Evolutionary conservation across 2,329 filamentous ascomycete genomes (phyloP), one percentile per base, ranked within the genome.

Genomic region (Trichophaea hybrida): DNA sequence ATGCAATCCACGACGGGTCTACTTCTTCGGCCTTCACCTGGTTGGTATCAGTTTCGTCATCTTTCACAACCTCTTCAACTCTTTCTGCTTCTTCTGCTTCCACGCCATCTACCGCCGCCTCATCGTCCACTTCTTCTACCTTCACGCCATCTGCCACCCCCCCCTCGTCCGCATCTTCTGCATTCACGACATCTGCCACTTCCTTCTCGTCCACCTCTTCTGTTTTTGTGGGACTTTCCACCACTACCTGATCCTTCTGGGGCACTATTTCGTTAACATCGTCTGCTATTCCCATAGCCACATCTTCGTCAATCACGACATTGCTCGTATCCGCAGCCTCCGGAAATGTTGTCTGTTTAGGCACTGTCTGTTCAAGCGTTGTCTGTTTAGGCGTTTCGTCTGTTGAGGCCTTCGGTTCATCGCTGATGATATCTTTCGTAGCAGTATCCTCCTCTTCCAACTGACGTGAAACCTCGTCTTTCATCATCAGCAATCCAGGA

Each of bases 401-500:
- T 13, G 31, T 32, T 13, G 48, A 24, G 48, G 6, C 48, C 13
- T 50, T 50, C 6, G n/a, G n/a, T 32, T 17, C 48, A 53, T 46
- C 40, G n/a, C 13, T 13, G 24, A 46, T 17, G 24, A 13, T 24
- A 53, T 53, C 34, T 13, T 53, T 8, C 33, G 50, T 10, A 37
- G 34, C 48, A 24, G 31, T n/a, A 33, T 53, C 7, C 31, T 53
- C 50, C 31, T 34, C 13, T 8, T 35, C 50, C 34, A 53, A 32
- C 50, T 53, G 50, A 35, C 50, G 50, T 32, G 31, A 37, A n/a
- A 37, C 50, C 50, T 53, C 50, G 13, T 53, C 32, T 15, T 51
- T n/a, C 32, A 37, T 37, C 50, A 53, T 53, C 10, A 53, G 33
- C 13, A 53, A 15, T 12, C 50, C 50, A 32, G 50, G 50, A 37